Conservation (phyloP, 768 basidiomycete genomes). For the Tulasnella sp. region DNA sequence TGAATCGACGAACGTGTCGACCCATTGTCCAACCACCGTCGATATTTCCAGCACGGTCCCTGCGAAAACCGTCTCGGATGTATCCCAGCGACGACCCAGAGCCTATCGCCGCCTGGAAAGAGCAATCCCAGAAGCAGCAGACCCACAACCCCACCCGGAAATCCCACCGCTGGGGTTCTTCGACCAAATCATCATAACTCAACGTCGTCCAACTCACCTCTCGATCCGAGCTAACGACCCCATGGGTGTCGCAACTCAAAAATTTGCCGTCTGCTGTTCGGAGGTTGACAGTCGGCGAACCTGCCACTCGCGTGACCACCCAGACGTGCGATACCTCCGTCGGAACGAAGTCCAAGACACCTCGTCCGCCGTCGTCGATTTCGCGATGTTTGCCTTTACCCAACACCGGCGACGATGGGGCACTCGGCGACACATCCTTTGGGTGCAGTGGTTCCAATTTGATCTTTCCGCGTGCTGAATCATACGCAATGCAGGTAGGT, state of each 20-base stretch:
- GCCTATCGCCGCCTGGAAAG: too few relatives aligned
- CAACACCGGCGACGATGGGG: neutral
- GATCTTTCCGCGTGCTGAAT: constrained; percentile 59
- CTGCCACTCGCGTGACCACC: constrained; percentile 79
- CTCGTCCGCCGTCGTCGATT: neutral
- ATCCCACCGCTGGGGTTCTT: too few relatives aligned
- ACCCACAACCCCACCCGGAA: too few relatives aligned
- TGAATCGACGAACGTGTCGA: too few relatives aligned
- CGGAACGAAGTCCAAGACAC: constrained; percentile 53
- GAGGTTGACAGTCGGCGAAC: constrained; percentile 71
- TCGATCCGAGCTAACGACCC: constrained; percentile 68
- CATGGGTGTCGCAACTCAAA: constrained; percentile 75
- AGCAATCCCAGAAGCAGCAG: too few relatives aligned
- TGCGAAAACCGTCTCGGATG: too few relatives aligned
- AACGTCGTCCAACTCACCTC: constrained; percentile 38
- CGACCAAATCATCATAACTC: too few relatives aligned
- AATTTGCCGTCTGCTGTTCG: constrained; percentile 73
- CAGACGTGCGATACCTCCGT: constrained; percentile 81
- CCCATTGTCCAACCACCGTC: too few relatives aligned
- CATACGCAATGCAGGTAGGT: constrained; percentile 65
- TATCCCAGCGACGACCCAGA: too few relatives aligned
- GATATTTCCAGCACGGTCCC: too few relatives aligned
- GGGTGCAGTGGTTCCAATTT: constrained; percentile 34
- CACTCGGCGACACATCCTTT: neutral
- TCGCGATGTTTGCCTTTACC: neutral